These are phyloP conservation scores for Abrus precatorius DNA, from an alignment of 306 rosid species.

Conservation along the genomic window DNA sequence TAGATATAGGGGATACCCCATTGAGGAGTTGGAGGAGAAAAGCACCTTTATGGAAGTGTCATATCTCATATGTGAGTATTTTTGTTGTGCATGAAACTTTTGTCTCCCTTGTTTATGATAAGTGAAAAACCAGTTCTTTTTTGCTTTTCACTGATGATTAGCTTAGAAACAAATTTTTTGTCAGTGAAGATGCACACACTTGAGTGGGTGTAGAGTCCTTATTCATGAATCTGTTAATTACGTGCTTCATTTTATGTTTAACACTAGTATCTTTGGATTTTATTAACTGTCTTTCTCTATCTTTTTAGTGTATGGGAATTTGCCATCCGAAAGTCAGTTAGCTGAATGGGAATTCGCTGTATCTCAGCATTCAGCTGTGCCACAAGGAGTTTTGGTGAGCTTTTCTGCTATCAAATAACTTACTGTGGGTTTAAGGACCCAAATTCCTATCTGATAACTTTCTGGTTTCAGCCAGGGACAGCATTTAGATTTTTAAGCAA, in stretches of 20 bases:
- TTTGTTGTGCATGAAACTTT: neutral
- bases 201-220: constrained; percentile 52
- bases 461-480: neutral
- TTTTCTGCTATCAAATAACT: constrained; percentile 34
- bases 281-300: constrained; percentile 21
- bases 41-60: constrained; percentile 88
- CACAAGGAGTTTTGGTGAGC: constrained; percentile 87
- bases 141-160: neutral
- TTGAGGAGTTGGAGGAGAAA: constrained; percentile 87
- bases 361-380: constrained; percentile 92
- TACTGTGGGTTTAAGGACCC: neutral
- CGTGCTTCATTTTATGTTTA: neutral
- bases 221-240: neutral
- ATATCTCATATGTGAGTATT: constrained; percentile 78
- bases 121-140: too few species aligned
- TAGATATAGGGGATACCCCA: constrained; percentile 88
- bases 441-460: constrained; percentile 10
- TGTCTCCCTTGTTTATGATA: constrained; percentile 11
- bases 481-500: constrained; percentile 1
- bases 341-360: constrained; percentile 85
- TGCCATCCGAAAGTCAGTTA: constrained; percentile 79
- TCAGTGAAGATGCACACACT: neutral
- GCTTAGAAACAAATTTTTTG: constrained; percentile 11
- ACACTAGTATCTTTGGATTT: neutral
- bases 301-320: constrained; percentile 86